A percentile compares a stretch with the other conserved stretches of the same genome.
Evolutionary conservation across 257 asterid species (phyloP).

Genomic region (Leptodermis oblonga): DNA sequence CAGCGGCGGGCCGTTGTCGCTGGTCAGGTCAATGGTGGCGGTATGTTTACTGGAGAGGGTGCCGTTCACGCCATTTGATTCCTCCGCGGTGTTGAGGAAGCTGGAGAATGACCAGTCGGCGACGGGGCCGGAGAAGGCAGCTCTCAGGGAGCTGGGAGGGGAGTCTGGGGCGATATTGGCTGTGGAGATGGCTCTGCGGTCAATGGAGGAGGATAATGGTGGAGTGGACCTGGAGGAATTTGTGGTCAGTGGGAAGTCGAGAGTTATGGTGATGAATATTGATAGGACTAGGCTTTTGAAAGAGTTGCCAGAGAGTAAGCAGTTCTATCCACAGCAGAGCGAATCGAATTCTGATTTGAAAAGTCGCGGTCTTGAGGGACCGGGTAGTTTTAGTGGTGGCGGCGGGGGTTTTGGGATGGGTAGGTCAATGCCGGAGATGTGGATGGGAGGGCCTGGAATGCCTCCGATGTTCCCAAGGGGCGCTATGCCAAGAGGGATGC

Average conservation of each 20-base stretch:
- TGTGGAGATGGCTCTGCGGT: conserved; percentile 85
- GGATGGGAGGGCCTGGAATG: conserved; percentile 50
- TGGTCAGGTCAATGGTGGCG: conserved; percentile 87
- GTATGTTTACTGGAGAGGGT: conserved; percentile 80
- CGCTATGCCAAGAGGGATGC: conserved; percentile 68
- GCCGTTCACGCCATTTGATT: conserved; percentile 73
- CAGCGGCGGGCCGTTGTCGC: conserved; percentile 60
- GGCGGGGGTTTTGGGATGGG: conserved; percentile 46
- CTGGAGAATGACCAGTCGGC: conserved; percentile 72
- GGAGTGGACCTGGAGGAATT: conserved; percentile 83
- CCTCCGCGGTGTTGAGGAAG: conserved; percentile 74
- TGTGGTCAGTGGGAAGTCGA: conserved; percentile 75
- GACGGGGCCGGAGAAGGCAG: conserved; percentile 55
- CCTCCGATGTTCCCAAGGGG: conserved; percentile 47
- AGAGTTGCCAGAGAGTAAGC: conserved; percentile 80
- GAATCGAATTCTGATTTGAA: conserved; percentile 38
- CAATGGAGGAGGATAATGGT: conserved; percentile 86
- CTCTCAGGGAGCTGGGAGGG: conserved; percentile 84
- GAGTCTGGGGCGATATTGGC: conserved; percentile 69
- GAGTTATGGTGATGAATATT: conserved; percentile 77
- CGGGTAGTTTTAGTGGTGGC: conserved; percentile 35
- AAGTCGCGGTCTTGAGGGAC: conserved; percentile 32
- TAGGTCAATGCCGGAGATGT: conserved; percentile 56
- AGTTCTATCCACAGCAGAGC: conserved; percentile 30
- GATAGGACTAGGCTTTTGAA: conserved; percentile 74